Base-by-base conservation (phyloP, 306 rosid species). In the Oemleria cerasiformis region DNA sequence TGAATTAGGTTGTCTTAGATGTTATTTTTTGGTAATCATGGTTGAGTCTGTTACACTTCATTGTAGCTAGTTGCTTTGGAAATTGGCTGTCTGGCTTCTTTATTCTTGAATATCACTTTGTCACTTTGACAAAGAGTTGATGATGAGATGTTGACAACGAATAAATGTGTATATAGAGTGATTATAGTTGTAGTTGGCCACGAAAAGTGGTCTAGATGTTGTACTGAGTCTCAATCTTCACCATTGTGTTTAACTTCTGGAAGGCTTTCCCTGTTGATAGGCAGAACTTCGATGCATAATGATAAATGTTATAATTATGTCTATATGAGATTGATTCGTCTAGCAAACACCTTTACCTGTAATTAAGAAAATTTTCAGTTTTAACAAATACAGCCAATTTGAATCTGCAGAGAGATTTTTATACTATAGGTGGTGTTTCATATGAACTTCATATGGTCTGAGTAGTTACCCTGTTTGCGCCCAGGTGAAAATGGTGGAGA, bases 401-500 rank as follows among this genome's bases (percentile, higher is more conserved):
- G 16, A 8, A 25, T 23, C 1, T 70, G 54, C 54, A 20, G 25
- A 55, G 8, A 56, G n/a, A 21, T 23, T 16, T 43, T 13, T 57
- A 2, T 13, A 41, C 30, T 3, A 23, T 17, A 54, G 17, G 16
- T 14, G 48, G 21, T 56, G 51, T 71, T 36, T 36, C 14, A 15
- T 70, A 43, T 30, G 2, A 21, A 39, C 34, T 54, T 40, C 20
- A 30, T 51, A 8, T 40, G 62, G n/a, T 66, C 47, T 66, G 38
- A 80, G 23, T 48, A 14, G 58, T 63, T 75, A 13, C 55, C 20
- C 42, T 85, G 81, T 64, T 73, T 77, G 64, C 55, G 36, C 13
- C 9, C 88, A 94, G 98, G 98, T 74, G 97, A 94, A 85, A 91
- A 42, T 49, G 53, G 78, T 61, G 34, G 70, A 41, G 96, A 94